phyloP scores from a whole-genome alignment of 78 protist genomes.

The Dictyostelium brefeldianum region DNA sequence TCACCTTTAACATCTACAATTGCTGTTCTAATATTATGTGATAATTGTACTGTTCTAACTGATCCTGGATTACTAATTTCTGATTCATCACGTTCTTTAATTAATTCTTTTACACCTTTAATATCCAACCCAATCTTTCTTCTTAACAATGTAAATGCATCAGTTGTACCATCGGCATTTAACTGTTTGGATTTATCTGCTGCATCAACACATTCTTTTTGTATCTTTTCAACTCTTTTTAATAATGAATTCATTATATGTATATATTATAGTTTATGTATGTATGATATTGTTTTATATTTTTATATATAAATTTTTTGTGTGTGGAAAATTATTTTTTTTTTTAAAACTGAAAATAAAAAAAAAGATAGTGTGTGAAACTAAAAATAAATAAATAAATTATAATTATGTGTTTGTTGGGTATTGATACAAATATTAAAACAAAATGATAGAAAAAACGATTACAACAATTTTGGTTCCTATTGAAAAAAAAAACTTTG shows the following conservation, averaged over 20 bases:
- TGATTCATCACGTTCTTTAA: slow-evolving; percentile 75
- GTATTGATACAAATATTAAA: too few species aligned
- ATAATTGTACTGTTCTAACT: slow-evolving; percentile 75
- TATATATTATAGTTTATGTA: not conserved
- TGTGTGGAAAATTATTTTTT: not conserved
- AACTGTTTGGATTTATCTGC: slow-evolving; percentile 62
- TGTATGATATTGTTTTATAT: not conserved
- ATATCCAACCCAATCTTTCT: slow-evolving; percentile 79
- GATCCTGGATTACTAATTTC: slow-evolving; percentile 60
- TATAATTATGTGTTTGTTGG: too few species aligned
- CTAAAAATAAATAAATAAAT: too few species aligned
- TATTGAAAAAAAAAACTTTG: too few species aligned
- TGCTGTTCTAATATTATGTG: slow-evolving; percentile 48
- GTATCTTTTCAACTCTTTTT: slow-evolving; percentile 75
- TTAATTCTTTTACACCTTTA: slow-evolving; percentile 55
- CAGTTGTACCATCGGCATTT: slow-evolving; percentile 50
- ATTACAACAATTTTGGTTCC: too few species aligned
- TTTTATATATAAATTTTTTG: not conserved
- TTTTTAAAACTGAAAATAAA: too few species aligned
- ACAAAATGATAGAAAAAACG: too few species aligned
- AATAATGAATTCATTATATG: slow-evolving; percentile 56
- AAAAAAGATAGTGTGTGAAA: not conserved
- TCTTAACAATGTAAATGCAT: slow-evolving; percentile 62
- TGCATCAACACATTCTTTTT: slow-evolving; percentile 67
- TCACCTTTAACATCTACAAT: slow-evolving; percentile 54